These are phyloP conservation scores for Amorphotheca resinae DNA, from an alignment of 495 filamentous ascomycete species.

Conservation along the genomic window DNA sequence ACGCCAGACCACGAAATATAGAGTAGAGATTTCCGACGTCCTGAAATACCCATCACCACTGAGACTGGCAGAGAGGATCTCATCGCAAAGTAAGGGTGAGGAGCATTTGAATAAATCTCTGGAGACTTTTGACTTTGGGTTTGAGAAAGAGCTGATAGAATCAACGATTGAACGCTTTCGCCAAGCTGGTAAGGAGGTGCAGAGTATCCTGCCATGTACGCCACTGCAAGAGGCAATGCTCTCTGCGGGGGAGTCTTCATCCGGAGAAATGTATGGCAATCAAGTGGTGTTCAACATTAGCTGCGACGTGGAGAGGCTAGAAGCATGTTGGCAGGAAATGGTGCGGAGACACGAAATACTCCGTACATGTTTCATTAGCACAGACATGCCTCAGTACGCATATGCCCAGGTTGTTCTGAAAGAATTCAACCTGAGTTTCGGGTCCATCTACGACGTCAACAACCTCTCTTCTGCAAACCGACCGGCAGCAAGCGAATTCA, in stretches of 20 bases:
- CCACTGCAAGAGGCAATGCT: constrained; percentile 77
- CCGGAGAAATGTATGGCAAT: constrained; percentile 38
- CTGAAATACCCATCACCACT: constrained; percentile 47
- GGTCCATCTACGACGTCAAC: not conserved
- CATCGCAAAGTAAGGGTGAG: not conserved
- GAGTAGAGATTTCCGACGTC: constrained; percentile 48
- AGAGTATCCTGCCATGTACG: constrained; percentile 60
- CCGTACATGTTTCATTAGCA: constrained; percentile 44
- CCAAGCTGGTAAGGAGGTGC: constrained; percentile 25
- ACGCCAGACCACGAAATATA: constrained; percentile 25
- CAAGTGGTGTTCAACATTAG: constrained; percentile 36
- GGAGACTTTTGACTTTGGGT: constrained; percentile 16
- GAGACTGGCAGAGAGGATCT: constrained; percentile 29
- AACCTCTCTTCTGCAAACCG: not conserved
- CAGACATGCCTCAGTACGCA: constrained; percentile 33
- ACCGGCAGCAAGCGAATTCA: not conserved
- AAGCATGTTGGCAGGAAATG: constrained; percentile 34
- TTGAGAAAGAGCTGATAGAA: constrained; percentile 27
- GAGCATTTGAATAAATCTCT: no score
- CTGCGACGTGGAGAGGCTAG: constrained; percentile 29
- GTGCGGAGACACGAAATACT: constrained; percentile 46
- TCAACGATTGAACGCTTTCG: constrained; percentile 24
- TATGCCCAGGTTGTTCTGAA: constrained; percentile 45
- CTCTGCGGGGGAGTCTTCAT: constrained; percentile 16
- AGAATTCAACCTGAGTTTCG: constrained; percentile 9